Evolutionary conservation across 2,329 filamentous ascomycete species (phyloP).

Genomic region (Cercospora beticola): DNA sequence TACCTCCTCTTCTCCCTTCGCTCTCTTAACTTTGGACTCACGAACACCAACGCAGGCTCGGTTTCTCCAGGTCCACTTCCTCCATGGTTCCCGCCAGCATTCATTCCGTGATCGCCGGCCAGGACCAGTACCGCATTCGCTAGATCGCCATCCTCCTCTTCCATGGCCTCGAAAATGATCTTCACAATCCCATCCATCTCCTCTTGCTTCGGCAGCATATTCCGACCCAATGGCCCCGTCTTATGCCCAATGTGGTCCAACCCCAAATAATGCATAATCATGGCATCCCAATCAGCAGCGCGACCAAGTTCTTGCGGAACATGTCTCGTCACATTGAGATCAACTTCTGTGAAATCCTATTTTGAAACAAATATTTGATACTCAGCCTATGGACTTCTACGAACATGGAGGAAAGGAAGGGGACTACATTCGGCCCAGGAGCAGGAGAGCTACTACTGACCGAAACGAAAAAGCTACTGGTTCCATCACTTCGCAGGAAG

Average conservation of each 20-base stretch:
- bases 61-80: constrained; percentile 93
- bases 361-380: constrained; percentile 28
- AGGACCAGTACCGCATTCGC: constrained; percentile 78
- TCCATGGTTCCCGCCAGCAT: constrained; percentile 94
- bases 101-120: constrained; percentile 98
- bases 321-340: constrained; percentile 94
- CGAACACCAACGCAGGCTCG: constrained; percentile 83
- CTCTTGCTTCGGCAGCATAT: constrained; percentile 88
- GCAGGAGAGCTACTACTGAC: constrained; percentile 55
- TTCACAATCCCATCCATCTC: constrained; percentile 89
- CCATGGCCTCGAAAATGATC: constrained; percentile 72
- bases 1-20: constrained; percentile 21
- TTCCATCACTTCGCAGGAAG: constrained; percentile 86
- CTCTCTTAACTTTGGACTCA: constrained; percentile 30
- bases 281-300: constrained; percentile 79
- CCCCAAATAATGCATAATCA: constrained; percentile 94
- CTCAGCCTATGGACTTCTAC: constrained; percentile 38
- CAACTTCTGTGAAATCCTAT: constrained; percentile 95
- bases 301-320: constrained; percentile 71
- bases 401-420: background rate
- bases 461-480: constrained; percentile 96
- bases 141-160: constrained; percentile 65
- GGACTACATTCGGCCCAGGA: background rate
- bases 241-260: constrained; percentile 98
- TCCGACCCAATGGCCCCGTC: constrained; percentile 75